phyloP scores from a whole-genome alignment of 495 filamentous ascomycete species.

The Haplographium delicatum region DNA sequence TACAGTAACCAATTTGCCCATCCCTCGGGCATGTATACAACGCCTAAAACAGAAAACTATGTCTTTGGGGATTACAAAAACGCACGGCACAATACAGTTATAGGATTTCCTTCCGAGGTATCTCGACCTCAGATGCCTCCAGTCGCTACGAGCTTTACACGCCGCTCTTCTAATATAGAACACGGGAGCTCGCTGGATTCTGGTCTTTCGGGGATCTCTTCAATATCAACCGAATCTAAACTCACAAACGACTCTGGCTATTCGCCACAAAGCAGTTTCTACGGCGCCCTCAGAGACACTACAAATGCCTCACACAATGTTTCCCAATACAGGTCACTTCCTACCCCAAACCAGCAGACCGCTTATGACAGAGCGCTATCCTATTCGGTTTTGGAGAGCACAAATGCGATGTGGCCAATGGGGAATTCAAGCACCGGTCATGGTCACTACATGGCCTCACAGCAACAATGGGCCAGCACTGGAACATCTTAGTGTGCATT shows the following conservation, averaged over 20 bases:
- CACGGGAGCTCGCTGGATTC: slow-evolving; percentile 17
- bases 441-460: slow-evolving; percentile 18
- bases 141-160: slow-evolving; percentile 10
- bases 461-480: slow-evolving; percentile 23
- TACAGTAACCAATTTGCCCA: slow-evolving; percentile 16
- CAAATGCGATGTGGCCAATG: slow-evolving; percentile 16
- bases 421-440: slow-evolving; percentile 23
- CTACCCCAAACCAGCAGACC: slow-evolving; percentile 15
- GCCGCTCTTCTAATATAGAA: slow-evolving; percentile 18
- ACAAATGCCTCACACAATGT: slow-evolving; percentile 12
- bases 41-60: slow-evolving; percentile 17
- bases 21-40: slow-evolving; percentile 14
- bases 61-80: slow-evolving; percentile 16
- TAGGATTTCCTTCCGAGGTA: slow-evolving; percentile 13
- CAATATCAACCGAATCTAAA: slow-evolving; percentile 16
- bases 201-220: slow-evolving; percentile 13
- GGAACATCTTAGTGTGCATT: slow-evolving; percentile 12
- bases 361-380: slow-evolving; percentile 10
- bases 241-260: slow-evolving; percentile 22
- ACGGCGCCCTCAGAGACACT: slow-evolving; percentile 13
- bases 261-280: slow-evolving; percentile 15
- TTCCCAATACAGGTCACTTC: slow-evolving; percentile 13
- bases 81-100: slow-evolving; percentile 16
- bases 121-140: slow-evolving; percentile 14
- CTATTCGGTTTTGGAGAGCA: slow-evolving; percentile 9